A percentile compares a stretch with the other conserved stretches of the same genome.
phyloP scores from a whole-genome alignment of 805 yeast species.

The Wickerhamiella cacticola region DNA sequence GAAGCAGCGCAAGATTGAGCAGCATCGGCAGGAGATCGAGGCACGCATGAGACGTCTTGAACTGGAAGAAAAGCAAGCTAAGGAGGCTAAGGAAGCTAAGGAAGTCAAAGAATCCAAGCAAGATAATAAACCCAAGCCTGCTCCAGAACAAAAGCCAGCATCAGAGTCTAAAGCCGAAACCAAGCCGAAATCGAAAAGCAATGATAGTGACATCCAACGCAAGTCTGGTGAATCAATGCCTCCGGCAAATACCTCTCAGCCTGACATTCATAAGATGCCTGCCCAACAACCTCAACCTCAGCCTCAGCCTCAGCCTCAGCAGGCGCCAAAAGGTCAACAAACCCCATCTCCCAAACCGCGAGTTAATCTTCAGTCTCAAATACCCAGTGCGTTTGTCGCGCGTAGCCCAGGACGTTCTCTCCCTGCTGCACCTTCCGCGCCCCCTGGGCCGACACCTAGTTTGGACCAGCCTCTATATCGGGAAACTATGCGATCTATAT shows the following conservation, averaged over 20 bases:
- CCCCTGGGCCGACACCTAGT: not conserved
- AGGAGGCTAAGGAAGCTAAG: conserved; percentile 10
- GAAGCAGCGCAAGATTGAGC: conserved; percentile 24
- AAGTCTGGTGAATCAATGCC: too few relatives aligned
- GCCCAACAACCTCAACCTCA: not conserved
- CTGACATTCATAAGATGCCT: too few relatives aligned
- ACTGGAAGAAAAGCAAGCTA: conserved; percentile 12
- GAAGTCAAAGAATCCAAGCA: not conserved
- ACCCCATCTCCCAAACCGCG: too few relatives aligned
- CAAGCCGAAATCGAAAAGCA: too few relatives aligned
- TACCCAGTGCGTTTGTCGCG: not conserved
- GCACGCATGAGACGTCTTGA: conserved; percentile 27
- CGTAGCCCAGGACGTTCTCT: not conserved
- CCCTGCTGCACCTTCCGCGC: not conserved
- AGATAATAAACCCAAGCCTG: not conserved
- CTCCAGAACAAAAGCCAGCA: not conserved
- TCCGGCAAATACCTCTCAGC: too few relatives aligned
- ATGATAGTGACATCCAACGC: too few relatives aligned
- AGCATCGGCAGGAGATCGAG: conserved; percentile 25
- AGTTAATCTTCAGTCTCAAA: too few relatives aligned
- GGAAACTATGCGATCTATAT: not conserved
- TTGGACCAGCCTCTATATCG: not conserved
- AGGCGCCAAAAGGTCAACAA: too few relatives aligned
- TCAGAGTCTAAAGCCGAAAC: not conserved
- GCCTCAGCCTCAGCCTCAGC: not conserved